A percentile compares a stretch with the other conserved stretches of the same genome.
phyloP scores from a whole-genome alignment of 805 yeast genomes.

The Hanseniaspora osmophila region DNA sequence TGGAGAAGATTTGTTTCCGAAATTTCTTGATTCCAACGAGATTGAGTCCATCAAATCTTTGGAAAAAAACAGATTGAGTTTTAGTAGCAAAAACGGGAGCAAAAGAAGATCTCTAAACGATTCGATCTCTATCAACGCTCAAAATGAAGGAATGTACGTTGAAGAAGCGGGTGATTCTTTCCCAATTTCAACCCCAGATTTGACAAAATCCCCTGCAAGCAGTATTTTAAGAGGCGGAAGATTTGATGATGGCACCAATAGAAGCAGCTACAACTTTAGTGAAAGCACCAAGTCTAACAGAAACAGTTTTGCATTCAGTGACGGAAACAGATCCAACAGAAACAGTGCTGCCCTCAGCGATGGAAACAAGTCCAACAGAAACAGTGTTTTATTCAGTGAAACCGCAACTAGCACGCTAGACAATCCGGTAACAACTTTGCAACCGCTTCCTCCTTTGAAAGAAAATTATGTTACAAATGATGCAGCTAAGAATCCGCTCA shows the following conservation, averaged over 20 bases:
- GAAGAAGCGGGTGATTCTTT: slow-evolving; percentile 19
- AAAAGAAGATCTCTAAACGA: slow-evolving; percentile 14
- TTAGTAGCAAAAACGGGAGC: slow-evolving; percentile 12
- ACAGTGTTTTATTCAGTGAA: not conserved
- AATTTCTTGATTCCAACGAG: slow-evolving; percentile 48
- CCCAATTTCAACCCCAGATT: slow-evolving; percentile 23
- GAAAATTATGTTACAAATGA: too few relatives aligned
- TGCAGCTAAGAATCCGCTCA: too few relatives aligned
- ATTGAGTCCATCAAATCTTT: slow-evolving; percentile 61
- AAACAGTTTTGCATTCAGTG: slow-evolving; percentile 4
- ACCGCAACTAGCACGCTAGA: too few relatives aligned
- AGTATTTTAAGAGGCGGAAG: slow-evolving; percentile 24
- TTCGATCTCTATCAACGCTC: slow-evolving; percentile 25
- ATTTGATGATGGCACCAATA: slow-evolving; percentile 10
- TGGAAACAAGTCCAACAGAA: not conserved
- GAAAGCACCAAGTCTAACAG: slow-evolving; percentile 5
- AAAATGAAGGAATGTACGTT: slow-evolving; percentile 37
- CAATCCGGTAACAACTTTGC: too few relatives aligned
- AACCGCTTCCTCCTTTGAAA: too few relatives aligned
- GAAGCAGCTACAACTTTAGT: slow-evolving; percentile 3
- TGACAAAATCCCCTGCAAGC: slow-evolving; percentile 24
- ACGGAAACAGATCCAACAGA: slow-evolving; percentile 4
- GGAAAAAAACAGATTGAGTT: slow-evolving; percentile 50
- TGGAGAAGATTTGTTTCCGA: slow-evolving; percentile 60
- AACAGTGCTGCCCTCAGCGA: slow-evolving; percentile 1